Evolutionary conservation across 1,284 basidiomycete species (phyloP), one percentile per base, ranked within the genome.

Genomic region (Cutaneotrichosporon sp.): DNA sequence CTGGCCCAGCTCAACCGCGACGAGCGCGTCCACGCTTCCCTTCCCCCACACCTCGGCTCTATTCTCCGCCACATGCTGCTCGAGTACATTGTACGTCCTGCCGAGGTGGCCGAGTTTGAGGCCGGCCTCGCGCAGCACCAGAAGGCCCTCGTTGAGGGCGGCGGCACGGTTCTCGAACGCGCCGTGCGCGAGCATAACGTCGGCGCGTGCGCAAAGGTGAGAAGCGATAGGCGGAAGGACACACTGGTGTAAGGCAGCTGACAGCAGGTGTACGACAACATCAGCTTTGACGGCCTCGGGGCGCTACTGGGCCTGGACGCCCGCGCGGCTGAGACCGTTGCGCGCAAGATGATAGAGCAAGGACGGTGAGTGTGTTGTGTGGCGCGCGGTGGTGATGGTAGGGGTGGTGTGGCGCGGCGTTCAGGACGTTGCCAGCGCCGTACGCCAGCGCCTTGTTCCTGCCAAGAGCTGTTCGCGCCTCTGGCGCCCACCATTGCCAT

Each of bases 101-200:
- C 83, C 48, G 93, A 97, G 76, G 83, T 98, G 54, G 84, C 87
- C 65, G 85, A 86, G 52, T 97, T 99, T 69, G 90, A 93, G 71
- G 80, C 80, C 48, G 86, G 85, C 1, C 83, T 99, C 49, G 86
- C 87, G 63, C 83, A 87, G 8, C 96, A 99, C 76, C 96, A 99
- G 72, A 81, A 93, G 23, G 94, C 94, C 13, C 85, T 83, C 68
- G 86, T 98, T 43, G 83, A 72, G 61, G 62, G 80, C 78, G 49
- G 94, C 1, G 86, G 88, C 7, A 97, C 91, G 9, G 92, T 98
- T n/a, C 81, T 98, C 30, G 94, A 97, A 72, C 83, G 92, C 46
- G 96, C 96, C 2, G 89, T 99, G 44, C 89, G 97, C 83, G 94
- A 98, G 71, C 96, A 99, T 77, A 99, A 98, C 71, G 79, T 98